Conservation (phyloP, 192 early-diverging fungal species). For the Backusella tuberculispora region DNA sequence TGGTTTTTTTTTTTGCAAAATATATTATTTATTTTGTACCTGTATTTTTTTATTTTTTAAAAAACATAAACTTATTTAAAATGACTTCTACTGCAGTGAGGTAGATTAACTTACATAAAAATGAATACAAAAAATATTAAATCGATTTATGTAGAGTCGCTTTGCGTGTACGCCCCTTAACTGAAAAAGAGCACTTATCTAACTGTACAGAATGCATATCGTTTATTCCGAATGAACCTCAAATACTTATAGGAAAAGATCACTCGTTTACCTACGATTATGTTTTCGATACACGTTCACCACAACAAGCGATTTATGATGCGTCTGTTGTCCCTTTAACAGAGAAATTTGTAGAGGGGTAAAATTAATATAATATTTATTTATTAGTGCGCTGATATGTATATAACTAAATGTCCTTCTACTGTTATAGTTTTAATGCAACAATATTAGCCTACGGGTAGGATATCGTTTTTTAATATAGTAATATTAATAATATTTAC, state of each 20-base stretch:
- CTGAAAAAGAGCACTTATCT: constrained; percentile 69
- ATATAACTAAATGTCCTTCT: neutral
- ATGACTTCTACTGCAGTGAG: constrained; percentile 14
- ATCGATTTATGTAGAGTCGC: constrained; percentile 58
- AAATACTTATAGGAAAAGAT: constrained; percentile 64
- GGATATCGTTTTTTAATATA: neutral
- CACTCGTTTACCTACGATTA: constrained; percentile 72
- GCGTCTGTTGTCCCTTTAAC: constrained; percentile 61
- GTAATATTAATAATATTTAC: too few relatives aligned
- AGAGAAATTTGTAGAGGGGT: constrained; percentile 76
- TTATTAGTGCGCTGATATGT: neutral
- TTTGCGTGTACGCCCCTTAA: constrained; percentile 77
- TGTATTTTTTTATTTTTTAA: constrained; percentile 14
- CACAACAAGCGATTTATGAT: constrained; percentile 63
- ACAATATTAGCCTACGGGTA: constrained; percentile 60
- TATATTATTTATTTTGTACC: neutral
- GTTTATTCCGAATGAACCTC: constrained; percentile 58
- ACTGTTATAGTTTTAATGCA: constrained; percentile 72
- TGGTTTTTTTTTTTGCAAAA: neutral
- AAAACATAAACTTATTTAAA: neutral
- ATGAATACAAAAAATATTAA: neutral
- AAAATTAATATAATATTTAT: constrained; percentile 19
- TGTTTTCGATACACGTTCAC: constrained; percentile 57
- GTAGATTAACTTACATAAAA: neutral
- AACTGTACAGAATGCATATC: constrained; percentile 64